Evolutionary conservation across 2,329 filamentous ascomycete species (phyloP).

Genomic region (Cladophialophora psammophila): DNA sequence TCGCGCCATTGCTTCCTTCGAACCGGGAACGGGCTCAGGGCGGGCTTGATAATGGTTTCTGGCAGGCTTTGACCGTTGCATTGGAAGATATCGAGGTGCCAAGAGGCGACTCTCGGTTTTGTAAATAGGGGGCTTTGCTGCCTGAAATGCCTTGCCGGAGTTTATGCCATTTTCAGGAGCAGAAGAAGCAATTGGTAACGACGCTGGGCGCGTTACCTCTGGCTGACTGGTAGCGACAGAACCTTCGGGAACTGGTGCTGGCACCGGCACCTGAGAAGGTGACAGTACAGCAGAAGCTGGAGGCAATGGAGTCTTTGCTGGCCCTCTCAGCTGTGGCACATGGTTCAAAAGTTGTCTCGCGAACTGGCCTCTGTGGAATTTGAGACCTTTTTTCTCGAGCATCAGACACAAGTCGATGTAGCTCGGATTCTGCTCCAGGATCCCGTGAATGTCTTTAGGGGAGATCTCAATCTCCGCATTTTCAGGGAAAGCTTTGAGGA

Average conservation of each 20-base stretch:
- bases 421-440: conserved; percentile 62
- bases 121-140: not conserved
- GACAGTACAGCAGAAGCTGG: not conserved
- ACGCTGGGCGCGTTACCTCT: not conserved
- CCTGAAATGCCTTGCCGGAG: not conserved
- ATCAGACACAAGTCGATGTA: conserved; percentile 64
- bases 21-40: conserved; percentile 41
- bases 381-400: conserved; percentile 58
- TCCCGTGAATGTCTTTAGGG: conserved; percentile 51
- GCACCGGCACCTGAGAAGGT: not conserved
- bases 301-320: conserved; percentile 4
- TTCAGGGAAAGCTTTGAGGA: conserved; percentile 52
- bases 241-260: not conserved
- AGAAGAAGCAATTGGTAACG: not conserved
- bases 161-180: not conserved
- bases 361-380: conserved; percentile 60
- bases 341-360: conserved; percentile 56
- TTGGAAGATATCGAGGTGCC: not conserved
- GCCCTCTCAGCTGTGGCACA: conserved; percentile 42
- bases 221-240: not conserved
- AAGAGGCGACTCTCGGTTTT: not conserved
- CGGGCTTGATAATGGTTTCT: conserved; percentile 12
- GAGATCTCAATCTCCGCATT: conserved; percentile 53
- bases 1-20: conserved; percentile 63
- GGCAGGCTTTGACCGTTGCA: not conserved